These are phyloP conservation scores for Yarrowia porcina DNA, from an alignment of 805 yeast species.

Conservation along the genomic window DNA sequence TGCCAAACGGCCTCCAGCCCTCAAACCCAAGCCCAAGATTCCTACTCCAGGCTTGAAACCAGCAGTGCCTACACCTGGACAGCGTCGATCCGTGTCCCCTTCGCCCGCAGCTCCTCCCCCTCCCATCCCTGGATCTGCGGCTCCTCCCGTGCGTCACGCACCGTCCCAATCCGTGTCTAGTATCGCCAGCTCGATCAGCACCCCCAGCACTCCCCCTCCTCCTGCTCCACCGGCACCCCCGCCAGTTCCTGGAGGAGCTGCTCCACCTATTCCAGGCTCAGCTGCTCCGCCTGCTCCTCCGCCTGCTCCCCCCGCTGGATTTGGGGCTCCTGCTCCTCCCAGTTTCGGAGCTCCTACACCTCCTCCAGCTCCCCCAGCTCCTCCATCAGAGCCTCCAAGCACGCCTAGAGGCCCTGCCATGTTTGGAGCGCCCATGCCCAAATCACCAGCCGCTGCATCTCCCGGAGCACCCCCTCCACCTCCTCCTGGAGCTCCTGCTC, in stretches of 20 bases:
- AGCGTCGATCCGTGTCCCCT: conserved; percentile 4
- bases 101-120: conserved; percentile 22
- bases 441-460: conserved; percentile 27
- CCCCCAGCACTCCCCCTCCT: conserved; percentile 16
- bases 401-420: conserved; percentile 10
- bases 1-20: conserved; percentile 25
- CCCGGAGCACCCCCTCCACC: conserved; percentile 30
- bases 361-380: conserved; percentile 29
- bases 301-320: conserved; percentile 26
- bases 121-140: conserved; percentile 27
- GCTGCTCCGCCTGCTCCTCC: conserved; percentile 14
- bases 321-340: conserved; percentile 27
- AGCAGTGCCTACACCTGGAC: conserved; percentile 2
- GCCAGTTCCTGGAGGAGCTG: conserved; percentile 16
- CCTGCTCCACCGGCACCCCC: background rate
- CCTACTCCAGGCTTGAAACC: conserved; percentile 25
- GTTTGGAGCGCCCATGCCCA: conserved; percentile 27
- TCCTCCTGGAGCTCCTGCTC: conserved; percentile 18
- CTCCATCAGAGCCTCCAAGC: conserved; percentile 30
- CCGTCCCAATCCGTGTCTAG: conserved; percentile 13
- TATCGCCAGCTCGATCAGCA: conserved; percentile 9
- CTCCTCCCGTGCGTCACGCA: conserved; percentile 23
- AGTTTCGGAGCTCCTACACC: conserved; percentile 24
- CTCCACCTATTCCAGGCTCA: conserved; percentile 25
- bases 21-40: conserved; percentile 19